These are phyloP conservation scores for Trichoderma reesei DNA, from an alignment of 495 filamentous ascomycete genomes.

Conservation along the genomic window DNA sequence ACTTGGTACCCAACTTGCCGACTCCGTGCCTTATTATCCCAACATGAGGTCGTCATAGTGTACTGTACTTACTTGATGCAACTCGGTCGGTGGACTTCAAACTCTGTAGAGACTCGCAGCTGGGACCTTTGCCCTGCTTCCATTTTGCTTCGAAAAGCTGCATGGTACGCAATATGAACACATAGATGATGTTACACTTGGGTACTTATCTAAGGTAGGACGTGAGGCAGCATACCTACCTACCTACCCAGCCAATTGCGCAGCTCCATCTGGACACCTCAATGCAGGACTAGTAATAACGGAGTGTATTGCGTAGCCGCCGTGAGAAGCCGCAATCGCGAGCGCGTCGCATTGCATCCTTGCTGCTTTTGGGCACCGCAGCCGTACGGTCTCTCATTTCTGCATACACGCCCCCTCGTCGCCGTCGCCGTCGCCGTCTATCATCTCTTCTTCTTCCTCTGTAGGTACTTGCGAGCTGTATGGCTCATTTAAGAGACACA, in stretches of 20 bases:
- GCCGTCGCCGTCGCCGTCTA: neutral
- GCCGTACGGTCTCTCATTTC: neutral
- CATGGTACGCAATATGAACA: too few species aligned
- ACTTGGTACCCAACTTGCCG: too few species aligned
- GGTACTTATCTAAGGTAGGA: too few species aligned
- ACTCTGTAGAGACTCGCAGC: too few species aligned
- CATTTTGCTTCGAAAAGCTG: neutral
- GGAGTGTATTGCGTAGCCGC: too few species aligned
- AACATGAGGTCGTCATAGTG: too few species aligned
- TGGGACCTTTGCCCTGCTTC: neutral
- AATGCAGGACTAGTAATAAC: slow-evolving; percentile 8
- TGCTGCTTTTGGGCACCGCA: neutral
- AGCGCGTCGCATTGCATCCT: neutral
- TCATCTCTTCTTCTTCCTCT: neutral
- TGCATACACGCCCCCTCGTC: neutral
- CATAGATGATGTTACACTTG: too few species aligned
- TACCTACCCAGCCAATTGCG: neutral
- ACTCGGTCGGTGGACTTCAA: too few species aligned
- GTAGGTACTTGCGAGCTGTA: neutral
- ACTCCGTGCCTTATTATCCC: too few species aligned
- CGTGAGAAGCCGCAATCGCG: neutral
- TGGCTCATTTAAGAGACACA: neutral
- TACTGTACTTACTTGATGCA: too few species aligned
- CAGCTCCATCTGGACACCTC: neutral
- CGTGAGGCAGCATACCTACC: too few species aligned